Evolutionary conservation across 2,329 filamentous ascomycete genomes (phyloP).

Genomic region (Fusarium torreyae): DNA sequence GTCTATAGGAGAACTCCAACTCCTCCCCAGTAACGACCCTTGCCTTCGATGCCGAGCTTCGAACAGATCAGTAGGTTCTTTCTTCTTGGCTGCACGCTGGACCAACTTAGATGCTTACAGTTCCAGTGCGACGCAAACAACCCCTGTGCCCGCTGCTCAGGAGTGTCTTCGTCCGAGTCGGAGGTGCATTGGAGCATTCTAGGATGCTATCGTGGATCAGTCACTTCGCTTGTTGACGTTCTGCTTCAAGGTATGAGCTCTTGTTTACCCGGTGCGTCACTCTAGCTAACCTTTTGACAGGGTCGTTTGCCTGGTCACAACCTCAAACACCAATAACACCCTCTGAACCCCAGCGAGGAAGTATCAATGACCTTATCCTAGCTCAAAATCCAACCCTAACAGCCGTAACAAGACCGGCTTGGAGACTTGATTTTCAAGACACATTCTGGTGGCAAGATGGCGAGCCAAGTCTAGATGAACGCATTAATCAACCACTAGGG

Average conservation of each 20-base stretch:
- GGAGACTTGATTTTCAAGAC: constrained; percentile 68
- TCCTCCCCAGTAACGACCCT: constrained; percentile 63
- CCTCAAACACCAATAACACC: constrained; percentile 66
- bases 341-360: constrained; percentile 63
- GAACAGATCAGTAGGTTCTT: constrained; percentile 61
- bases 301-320: constrained; percentile 64
- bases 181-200: constrained; percentile 65
- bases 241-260: constrained; percentile 64
- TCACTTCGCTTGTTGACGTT: constrained; percentile 64
- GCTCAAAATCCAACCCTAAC: constrained; percentile 60
- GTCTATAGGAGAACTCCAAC: constrained; percentile 70
- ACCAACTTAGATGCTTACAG: constrained; percentile 25
- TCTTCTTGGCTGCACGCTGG: not conserved
- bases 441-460: constrained; percentile 71
- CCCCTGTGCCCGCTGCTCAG: constrained; percentile 64
- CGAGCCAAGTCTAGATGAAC: constrained; percentile 57
- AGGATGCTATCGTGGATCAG: constrained; percentile 66
- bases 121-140: constrained; percentile 67
- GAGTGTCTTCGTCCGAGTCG: constrained; percentile 54
- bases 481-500: constrained; percentile 30
- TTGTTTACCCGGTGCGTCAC: not conserved
- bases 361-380: constrained; percentile 68
- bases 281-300: constrained; percentile 51
- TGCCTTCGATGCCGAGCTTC: constrained; percentile 68
- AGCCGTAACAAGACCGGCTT: constrained; percentile 59